Percentiles rank a stretch among this genome's conserved stretches.
Conservation (phyloP, 345 rosid genomes). For the Orychophragmus violaceus region DNA sequence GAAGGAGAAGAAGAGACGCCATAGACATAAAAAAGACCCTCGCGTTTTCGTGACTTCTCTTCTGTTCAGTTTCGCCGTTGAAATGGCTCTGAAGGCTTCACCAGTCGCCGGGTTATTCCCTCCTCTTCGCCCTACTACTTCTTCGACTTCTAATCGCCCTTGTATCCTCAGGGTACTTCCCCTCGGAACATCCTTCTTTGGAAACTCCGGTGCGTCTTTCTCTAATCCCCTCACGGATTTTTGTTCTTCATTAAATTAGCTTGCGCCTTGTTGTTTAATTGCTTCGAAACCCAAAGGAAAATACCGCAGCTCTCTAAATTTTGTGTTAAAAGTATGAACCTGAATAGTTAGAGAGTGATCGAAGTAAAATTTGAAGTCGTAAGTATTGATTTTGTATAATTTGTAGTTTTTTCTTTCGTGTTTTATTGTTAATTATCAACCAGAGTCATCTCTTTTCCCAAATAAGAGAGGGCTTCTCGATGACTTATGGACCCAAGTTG, state of each 20-base stretch:
- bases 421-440: no score
- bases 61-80: background rate
- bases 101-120: conserved; percentile 37
- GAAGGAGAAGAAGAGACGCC: background rate
- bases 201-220: conserved; percentile 18
- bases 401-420: no score
- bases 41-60: background rate
- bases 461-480: no score
- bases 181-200: conserved; percentile 38
- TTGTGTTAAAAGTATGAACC: background rate
- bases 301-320: background rate
- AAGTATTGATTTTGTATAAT: background rate
- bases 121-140: conserved; percentile 26
- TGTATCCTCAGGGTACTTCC: conserved; percentile 17
- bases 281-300: background rate
- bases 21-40: background rate
- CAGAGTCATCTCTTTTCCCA: no score
- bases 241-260: background rate
- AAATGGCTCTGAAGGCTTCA: conserved; percentile 42
- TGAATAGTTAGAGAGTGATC: background rate
- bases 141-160: conserved; percentile 23
- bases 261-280: background rate
- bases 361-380: background rate
- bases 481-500: no score
- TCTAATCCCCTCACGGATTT: background rate